Percentiles rank a stretch among this genome's conserved stretches.
These are phyloP conservation scores for Holtermannia corniformis DNA, from an alignment of 768 basidiomycete genomes.

Conservation along the genomic window DNA sequence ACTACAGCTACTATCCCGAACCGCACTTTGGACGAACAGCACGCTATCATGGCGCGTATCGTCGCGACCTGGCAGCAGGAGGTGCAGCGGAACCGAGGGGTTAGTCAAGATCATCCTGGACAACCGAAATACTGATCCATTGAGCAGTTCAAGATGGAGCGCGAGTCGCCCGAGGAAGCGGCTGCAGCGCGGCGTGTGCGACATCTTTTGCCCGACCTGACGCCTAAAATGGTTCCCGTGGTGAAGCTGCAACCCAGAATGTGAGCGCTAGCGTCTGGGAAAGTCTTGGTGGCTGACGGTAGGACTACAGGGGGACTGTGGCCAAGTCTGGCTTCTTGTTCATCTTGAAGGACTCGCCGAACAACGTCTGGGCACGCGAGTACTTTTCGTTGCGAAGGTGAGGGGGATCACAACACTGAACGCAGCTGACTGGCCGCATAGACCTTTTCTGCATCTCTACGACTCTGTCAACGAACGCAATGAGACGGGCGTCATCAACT, in stretches of 20 bases:
- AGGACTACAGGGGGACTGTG: conserved; percentile 54
- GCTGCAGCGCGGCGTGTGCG: conserved; percentile 36
- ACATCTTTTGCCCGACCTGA: conserved; percentile 22
- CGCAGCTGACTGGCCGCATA: conserved; percentile 32
- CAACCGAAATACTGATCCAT: conserved; percentile 10
- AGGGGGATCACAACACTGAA: conserved; percentile 1
- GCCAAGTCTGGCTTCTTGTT: conserved; percentile 78
- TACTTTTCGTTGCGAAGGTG: conserved; percentile 86
- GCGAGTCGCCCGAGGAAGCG: conserved; percentile 57
- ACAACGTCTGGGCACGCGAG: conserved; percentile 67
- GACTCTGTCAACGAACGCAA: conserved; percentile 73
- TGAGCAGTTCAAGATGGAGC: conserved; percentile 64
- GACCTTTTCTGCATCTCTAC: conserved; percentile 85
- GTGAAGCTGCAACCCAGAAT: conserved; percentile 57
- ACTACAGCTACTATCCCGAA: no score
- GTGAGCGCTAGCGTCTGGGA: conserved; percentile 44
- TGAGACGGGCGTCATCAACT: conserved; percentile 65
- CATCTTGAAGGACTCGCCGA: conserved; percentile 69
- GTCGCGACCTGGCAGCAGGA: conserved; percentile 87
- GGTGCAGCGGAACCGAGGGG: conserved; percentile 67
- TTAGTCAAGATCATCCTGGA: conserved; percentile 44
- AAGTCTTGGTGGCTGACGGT: conserved; percentile 1
- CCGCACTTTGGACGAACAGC: no score
- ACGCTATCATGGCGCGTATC: no score
- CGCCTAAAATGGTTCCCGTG: conserved; percentile 29